Base-by-base conservation (phyloP, 768 basidiomycete species). In the Roridomyces roridus region DNA sequence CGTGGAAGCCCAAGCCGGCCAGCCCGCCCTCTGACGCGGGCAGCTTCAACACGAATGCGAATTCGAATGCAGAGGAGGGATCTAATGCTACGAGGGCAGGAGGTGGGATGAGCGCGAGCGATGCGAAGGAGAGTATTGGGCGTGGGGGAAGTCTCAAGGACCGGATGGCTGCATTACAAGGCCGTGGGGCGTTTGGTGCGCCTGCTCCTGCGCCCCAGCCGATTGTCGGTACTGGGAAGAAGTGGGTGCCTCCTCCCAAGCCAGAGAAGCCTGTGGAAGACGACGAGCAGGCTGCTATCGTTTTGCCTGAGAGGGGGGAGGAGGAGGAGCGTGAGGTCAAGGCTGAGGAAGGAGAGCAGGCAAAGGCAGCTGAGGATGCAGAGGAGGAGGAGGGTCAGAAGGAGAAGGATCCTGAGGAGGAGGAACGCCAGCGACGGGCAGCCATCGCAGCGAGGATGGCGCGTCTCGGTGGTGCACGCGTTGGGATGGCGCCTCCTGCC, bases 401-500 rank as follows among this genome's bases (percentile, higher is more conserved):
- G 1, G 73, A 74, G 45, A 60, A 61, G 23, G 86, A 86, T 65
- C 80, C 83, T 1, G 86, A 88, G 66, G 86, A 87, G 45, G 88
- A 90, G 61, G 89, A 91, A 64, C 78, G 88, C 50, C 88, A 91
- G 66, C 83, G 89, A 42, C 84, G 95, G 39, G 91, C 93, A 5
- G 88, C 91, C 11, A 88, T 98, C 67, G 93, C 94, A 28, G 94
- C 94, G 21, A 83, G 94, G 42, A 94, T 98, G 93, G 94, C 94
- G 37, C 88, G 89, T 57, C 80, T 98, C 17, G 96, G 96, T 25
- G 96, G 94, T 44, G 85, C 92, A 14, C 78, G 88, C 51, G 77
- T 94, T 21, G 92, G 91, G 5, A 90, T 96, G 89, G 84, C 78
- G 1, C 87, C 88, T 2, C 88, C 91, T 45, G 75, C 88, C 55